phyloP scores from a whole-genome alignment of 2,329 filamentous ascomycete genomes.

The Colletotrichum nymphaeae region DNA sequence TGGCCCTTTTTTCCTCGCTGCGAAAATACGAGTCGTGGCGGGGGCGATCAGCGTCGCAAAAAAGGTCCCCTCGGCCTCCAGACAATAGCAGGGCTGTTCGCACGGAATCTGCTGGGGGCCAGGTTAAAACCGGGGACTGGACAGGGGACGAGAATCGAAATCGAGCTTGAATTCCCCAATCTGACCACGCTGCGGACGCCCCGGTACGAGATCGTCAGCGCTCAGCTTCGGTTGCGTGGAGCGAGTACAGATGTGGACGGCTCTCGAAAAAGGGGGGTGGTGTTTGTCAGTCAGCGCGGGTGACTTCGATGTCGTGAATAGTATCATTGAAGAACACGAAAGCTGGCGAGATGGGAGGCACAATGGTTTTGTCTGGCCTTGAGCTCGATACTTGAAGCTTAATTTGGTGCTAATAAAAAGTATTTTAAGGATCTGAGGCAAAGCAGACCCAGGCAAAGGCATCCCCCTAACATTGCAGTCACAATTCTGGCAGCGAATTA shows the following conservation, averaged over 20 bases:
- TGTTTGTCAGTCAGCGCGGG: background rate
- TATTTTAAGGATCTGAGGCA: background rate
- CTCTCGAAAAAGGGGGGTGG: background rate
- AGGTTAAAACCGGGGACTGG: background rate
- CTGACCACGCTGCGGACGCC: background rate
- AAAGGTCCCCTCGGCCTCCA: background rate
- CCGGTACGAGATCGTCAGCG: background rate
- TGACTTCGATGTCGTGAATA: background rate
- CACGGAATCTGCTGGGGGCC: slow-evolving; percentile 9
- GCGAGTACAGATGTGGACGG: background rate
- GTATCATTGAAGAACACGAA: background rate
- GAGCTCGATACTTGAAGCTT: background rate
- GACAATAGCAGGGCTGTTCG: background rate
- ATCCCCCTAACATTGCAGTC: background rate
- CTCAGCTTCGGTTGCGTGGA: background rate
- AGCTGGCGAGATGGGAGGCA: background rate
- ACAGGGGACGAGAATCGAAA: background rate
- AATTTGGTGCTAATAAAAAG: background rate
- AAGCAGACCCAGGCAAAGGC: background rate
- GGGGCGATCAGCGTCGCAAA: slow-evolving; percentile 12
- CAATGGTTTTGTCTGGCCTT: background rate
- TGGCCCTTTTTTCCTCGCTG: background rate
- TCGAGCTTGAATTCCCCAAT: background rate
- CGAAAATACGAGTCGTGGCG: slow-evolving; percentile 12
- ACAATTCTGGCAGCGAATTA: background rate